These are phyloP conservation scores for Euphorbia neoarborescens DNA, from an alignment of 441 rosid species.

Conservation along the genomic window DNA sequence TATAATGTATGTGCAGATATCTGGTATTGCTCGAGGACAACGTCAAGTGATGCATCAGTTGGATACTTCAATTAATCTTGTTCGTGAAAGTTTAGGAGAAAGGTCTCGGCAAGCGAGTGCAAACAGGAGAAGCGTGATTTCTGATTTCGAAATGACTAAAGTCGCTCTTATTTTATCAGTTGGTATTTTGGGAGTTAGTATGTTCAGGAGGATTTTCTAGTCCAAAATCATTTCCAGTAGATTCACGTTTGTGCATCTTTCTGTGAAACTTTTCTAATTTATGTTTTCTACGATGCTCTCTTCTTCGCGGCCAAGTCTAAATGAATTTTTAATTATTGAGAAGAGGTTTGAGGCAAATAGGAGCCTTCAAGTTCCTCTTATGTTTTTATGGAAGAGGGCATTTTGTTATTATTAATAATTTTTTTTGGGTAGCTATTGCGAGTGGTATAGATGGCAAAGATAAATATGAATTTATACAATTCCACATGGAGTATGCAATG, in stretches of 20 bases:
- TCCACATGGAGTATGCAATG: background rate
- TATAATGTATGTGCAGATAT: constrained; percentile 32
- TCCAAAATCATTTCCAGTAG: constrained; percentile 26
- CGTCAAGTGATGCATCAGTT: constrained; percentile 73
- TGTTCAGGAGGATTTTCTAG: constrained; percentile 39
- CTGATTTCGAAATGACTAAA: constrained; percentile 30
- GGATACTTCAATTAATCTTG: constrained; percentile 53
- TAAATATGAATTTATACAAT: background rate
- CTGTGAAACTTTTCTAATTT: background rate
- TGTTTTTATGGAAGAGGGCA: constrained; percentile 14
- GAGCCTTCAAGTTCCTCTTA: constrained; percentile 21
- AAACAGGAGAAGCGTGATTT: constrained; percentile 25
- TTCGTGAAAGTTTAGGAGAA: constrained; percentile 44
- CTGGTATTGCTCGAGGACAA: constrained; percentile 52
- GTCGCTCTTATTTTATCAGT: constrained; percentile 49
- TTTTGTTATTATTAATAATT: constrained; percentile 1
- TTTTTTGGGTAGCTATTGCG: constrained; percentile 7
- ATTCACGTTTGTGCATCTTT: constrained; percentile 8
- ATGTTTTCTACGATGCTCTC: constrained; percentile 15
- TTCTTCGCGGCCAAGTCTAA: constrained; percentile 20
- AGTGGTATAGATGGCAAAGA: background rate
- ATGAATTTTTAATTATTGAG: constrained; percentile 12
- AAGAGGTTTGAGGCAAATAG: constrained; percentile 15
- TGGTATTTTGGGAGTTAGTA: constrained; percentile 52
- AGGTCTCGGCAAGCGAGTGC: constrained; percentile 30